phyloP scores from a whole-genome alignment of 2,329 filamentous ascomycete genomes.

The Alternaria burnsii region DNA sequence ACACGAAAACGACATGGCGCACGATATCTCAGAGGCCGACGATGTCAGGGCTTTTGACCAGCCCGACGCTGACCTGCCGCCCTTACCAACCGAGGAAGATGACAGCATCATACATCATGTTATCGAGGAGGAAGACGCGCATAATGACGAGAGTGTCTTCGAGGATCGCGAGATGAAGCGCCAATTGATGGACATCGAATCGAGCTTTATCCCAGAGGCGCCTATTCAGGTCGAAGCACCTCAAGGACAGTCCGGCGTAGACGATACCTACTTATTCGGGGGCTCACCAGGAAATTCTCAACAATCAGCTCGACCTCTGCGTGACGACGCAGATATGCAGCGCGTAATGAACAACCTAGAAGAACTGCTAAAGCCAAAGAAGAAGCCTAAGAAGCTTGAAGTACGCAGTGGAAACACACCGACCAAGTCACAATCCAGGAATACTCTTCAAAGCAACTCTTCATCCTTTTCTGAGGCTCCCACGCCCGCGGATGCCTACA shows the following conservation, averaged over 20 bases:
- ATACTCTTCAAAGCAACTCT: constrained; percentile 31
- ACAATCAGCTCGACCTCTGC: constrained; percentile 21
- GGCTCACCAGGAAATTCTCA: constrained; percentile 46
- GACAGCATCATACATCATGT: constrained; percentile 51
- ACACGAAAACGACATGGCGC: constrained; percentile 34
- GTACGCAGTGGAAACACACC: constrained; percentile 28
- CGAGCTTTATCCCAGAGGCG: constrained; percentile 68
- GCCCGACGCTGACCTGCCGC: constrained; percentile 51
- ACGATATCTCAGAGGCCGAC: constrained; percentile 39
- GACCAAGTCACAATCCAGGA: constrained; percentile 20
- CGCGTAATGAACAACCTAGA: constrained; percentile 29
- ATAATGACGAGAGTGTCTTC: constrained; percentile 54
- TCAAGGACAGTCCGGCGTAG: constrained; percentile 45
- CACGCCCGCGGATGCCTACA: constrained; percentile 54
- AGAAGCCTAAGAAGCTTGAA: constrained; percentile 34
- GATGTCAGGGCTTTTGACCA: constrained; percentile 46
- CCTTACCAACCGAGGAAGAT: constrained; percentile 51
- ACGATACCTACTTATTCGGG: constrained; percentile 59
- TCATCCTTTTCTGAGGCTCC: constrained; percentile 44
- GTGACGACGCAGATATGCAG: constrained; percentile 20
- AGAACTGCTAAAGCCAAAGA: constrained; percentile 30
- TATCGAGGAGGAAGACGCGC: constrained; percentile 37
- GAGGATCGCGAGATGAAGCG: constrained; percentile 68
- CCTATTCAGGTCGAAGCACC: constrained; percentile 46
- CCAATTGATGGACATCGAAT: constrained; percentile 69